Evolutionary conservation across 305 asterid genomes (phyloP).

Genomic region (Fraxinus paxiana): DNA sequence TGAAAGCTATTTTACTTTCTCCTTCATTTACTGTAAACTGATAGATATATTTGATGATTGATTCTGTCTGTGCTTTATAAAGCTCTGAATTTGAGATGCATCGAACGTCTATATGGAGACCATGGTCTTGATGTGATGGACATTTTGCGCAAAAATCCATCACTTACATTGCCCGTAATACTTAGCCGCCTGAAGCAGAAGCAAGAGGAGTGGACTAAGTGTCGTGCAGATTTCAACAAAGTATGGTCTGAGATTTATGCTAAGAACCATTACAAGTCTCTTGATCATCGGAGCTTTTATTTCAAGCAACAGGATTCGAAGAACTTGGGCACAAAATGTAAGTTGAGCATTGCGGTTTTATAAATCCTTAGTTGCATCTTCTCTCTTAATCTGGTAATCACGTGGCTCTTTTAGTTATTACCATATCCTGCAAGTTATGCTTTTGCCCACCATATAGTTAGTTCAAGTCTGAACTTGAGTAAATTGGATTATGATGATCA

Average conservation of each 20-base stretch:
- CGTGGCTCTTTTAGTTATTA: background rate
- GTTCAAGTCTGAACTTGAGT: background rate
- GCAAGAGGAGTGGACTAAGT: slow-evolving; percentile 96
- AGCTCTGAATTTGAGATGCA: slow-evolving; percentile 88
- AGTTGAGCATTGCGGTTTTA: slow-evolving; percentile 31
- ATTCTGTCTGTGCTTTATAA: slow-evolving; percentile 29
- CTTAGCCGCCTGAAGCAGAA: slow-evolving; percentile 93
- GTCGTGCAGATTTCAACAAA: slow-evolving; percentile 88
- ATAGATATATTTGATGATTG: slow-evolving; percentile 33
- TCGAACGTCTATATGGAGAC: slow-evolving; percentile 96
- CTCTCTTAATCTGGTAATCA: slow-evolving; percentile 6
- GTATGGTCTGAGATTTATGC: slow-evolving; percentile 96
- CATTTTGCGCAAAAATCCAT: slow-evolving; percentile 76
- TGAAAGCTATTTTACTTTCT: slow-evolving; percentile 13
- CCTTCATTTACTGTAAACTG: slow-evolving; percentile 19
- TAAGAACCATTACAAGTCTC: slow-evolving; percentile 95
- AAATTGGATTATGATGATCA: background rate
- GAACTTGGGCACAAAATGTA: slow-evolving; percentile 87
- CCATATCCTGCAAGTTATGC: background rate
- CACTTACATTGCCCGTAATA: slow-evolving; percentile 74
- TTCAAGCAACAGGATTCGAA: slow-evolving; percentile 98
- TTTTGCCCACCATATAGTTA: background rate
- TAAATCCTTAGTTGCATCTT: background rate
- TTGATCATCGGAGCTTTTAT: slow-evolving; percentile 97
- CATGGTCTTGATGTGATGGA: slow-evolving; percentile 98